Evolutionary conservation across 306 rosid genomes (phyloP).

Genomic region (Dryas drummondii): DNA sequence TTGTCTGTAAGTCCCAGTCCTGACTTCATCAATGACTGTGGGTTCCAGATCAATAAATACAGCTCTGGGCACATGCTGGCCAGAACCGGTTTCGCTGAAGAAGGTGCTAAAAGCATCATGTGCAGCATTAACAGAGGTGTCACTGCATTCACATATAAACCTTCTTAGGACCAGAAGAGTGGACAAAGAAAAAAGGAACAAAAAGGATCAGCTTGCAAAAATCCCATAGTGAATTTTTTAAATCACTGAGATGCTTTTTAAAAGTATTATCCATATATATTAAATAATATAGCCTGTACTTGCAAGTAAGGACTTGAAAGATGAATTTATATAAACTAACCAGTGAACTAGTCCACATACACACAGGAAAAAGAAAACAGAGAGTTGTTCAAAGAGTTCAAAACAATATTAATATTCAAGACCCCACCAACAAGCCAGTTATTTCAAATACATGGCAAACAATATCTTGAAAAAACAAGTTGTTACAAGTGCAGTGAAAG

Average conservation of each 20-base stretch:
- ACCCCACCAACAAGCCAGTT: background rate
- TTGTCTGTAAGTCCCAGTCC: conserved; percentile 58
- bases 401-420: background rate
- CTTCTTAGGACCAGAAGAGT: conserved; percentile 11
- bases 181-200: background rate
- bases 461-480: background rate
- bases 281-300: background rate
- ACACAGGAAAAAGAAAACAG: background rate
- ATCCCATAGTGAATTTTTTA: background rate
- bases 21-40: conserved; percentile 64
- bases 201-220: background rate
- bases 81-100: conserved; percentile 67
- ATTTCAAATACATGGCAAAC: background rate
- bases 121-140: conserved; percentile 32
- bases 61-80: conserved; percentile 73
- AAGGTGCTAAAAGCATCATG: conserved; percentile 72
- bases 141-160: conserved; percentile 50
- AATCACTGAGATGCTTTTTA: background rate
- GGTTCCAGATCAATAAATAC: conserved; percentile 76
- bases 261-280: background rate
- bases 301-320: background rate
- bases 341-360: background rate
- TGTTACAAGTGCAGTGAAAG: background rate
- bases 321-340: background rate
- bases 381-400: background rate